phyloP scores from a whole-genome alignment of 768 basidiomycete genomes.

The Kwoniella sp. region DNA sequence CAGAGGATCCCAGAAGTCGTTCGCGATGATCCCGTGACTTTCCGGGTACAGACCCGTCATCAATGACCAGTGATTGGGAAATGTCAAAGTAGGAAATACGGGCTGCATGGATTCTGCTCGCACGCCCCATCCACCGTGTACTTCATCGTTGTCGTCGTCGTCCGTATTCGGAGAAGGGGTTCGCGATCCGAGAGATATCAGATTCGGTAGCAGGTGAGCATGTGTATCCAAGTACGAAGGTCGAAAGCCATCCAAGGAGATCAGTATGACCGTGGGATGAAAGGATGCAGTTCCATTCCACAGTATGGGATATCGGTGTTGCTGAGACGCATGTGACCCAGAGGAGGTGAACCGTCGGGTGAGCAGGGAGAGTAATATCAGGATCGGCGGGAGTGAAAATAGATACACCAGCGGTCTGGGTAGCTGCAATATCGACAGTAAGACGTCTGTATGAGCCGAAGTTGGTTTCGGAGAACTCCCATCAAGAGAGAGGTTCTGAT shows the following conservation, averaged over 20 bases:
- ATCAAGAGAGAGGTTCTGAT: no score
- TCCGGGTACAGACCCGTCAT: constrained; percentile 90
- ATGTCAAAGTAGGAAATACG: constrained; percentile 86
- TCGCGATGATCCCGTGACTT: constrained; percentile 87
- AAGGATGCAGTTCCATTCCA: constrained; percentile 31
- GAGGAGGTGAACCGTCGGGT: background rate
- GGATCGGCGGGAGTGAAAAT: constrained; percentile 16
- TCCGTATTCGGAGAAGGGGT: background rate
- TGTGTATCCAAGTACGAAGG: constrained; percentile 31
- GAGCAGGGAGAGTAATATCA: constrained; percentile 14
- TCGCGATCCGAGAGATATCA: constrained; percentile 16
- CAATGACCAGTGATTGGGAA: constrained; percentile 92
- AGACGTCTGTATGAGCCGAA: background rate
- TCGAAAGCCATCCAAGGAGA: constrained; percentile 37
- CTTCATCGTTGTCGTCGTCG: constrained; percentile 1
- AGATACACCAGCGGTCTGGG: constrained; percentile 29
- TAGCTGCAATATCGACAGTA: no score
- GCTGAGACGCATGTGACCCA: background rate
- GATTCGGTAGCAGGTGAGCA: constrained; percentile 20
- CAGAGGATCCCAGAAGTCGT: constrained; percentile 84
- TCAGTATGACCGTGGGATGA: constrained; percentile 29
- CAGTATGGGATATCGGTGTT: background rate
- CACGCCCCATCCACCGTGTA: constrained; percentile 60
- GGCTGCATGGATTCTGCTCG: constrained; percentile 84
- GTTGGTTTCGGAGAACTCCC: no score